Base-by-base conservation (phyloP, 2,329 filamentous ascomycete species). In the Trichoderma citrinoviride region DNA sequence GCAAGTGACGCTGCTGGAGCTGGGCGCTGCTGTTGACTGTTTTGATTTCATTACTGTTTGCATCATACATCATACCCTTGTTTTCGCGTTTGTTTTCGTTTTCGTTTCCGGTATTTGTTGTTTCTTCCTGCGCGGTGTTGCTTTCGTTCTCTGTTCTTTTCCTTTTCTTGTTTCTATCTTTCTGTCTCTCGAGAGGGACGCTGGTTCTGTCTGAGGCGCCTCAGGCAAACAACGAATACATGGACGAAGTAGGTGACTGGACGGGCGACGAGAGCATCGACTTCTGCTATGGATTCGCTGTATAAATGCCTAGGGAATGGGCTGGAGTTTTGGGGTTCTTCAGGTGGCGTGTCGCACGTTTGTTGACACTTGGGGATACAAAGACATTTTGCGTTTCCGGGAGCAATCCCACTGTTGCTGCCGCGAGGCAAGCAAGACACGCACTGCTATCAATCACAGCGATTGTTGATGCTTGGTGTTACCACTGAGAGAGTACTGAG, bases 331-430 rank as follows among this genome's bases (percentile, higher is more conserved):
- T 52, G 21, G 21, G 57, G 15, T 19, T 43, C 7, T 44, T 33
- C 23, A 61, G 21, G 40, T 43, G 49, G 49, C 43, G 14, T n/a
- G 46, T 50, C 46, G 46, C 21, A 23, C 17, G 21, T 29, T 27
- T 29, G 33, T 37, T n/a, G 37, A 61, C 33, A 21, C n/a, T 4
- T 52, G 50, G 57, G 57, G 46, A 52, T 43, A 52, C 57, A 44
- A 61, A 23, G 57, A 23, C 33, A 3, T 37, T 29, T 40, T 40
- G 33, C 14, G 29, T 19, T 33, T 21, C 29, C 23, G 57, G 57
- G 57, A 61, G 57, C 57, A 43, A 61, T 61, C 57, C 57, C 47
- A 43, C 14, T 1, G n/a, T 29, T 61, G 57, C 33, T 43, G 46
- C 46, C 23, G 15, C 10, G 46, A 61, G 46, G 46, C 57, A 23